Percentiles rank a stretch among this genome's conserved stretches.
Conservation (phyloP, 306 rosid genomes). For the Carpinus viminea region DNA sequence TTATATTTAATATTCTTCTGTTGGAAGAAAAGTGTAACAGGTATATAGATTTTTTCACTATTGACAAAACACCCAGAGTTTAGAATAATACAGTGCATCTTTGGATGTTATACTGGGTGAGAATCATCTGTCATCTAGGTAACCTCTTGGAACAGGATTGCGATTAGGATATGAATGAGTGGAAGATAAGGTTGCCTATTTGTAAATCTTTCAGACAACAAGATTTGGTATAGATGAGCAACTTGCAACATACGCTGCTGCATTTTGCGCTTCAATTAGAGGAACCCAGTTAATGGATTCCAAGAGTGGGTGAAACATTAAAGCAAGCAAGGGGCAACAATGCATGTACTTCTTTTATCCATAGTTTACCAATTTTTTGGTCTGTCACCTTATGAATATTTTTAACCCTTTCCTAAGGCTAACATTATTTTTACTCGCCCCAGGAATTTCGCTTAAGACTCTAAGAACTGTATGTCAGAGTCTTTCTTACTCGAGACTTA, state of each 20-base stretch:
- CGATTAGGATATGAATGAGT: neutral
- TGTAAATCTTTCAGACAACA: neutral
- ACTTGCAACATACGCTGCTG: neutral
- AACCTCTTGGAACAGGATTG: neutral
- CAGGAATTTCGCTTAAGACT: slow-evolving; percentile 49
- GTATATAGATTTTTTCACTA: neutral
- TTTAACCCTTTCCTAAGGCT: neutral
- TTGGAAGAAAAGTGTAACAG: neutral
- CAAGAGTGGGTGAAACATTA: neutral
- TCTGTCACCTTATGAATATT: too few species aligned
- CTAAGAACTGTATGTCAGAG: slow-evolving; percentile 43
- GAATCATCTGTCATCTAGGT: neutral
- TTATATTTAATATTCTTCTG: neutral
- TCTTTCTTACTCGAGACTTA: slow-evolving; percentile 38
- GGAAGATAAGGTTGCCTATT: slow-evolving; percentile 1
- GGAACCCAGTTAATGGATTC: neutral
- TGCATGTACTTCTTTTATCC: too few species aligned
- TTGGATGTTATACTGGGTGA: neutral
- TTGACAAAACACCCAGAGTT: neutral
- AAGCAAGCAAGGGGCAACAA: neutral
- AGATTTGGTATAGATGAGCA: neutral
- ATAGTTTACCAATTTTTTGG: neutral
- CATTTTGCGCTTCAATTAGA: neutral
- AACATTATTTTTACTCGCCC: slow-evolving; percentile 1
- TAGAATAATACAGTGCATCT: neutral